Evolutionary conservation across 352 stramenopile genomes (phyloP).

Genomic region (Phytophthora aleatoria): DNA sequence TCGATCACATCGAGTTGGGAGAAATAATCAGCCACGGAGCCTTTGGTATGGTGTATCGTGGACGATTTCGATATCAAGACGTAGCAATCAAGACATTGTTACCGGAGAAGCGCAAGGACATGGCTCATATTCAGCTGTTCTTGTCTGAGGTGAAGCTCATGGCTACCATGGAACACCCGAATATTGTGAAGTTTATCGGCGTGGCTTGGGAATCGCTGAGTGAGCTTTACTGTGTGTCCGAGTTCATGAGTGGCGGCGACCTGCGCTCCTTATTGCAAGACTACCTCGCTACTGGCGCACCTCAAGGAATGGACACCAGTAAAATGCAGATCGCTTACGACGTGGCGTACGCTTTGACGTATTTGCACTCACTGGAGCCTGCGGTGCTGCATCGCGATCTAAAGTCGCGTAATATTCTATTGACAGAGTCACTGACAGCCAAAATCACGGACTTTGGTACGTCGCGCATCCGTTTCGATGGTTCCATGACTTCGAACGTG

Average conservation of each 20-base stretch:
- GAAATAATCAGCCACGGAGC: not conserved
- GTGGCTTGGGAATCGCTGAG: not conserved
- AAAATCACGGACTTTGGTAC: not conserved
- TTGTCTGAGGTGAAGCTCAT: constrained; percentile 1
- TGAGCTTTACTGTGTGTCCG: not conserved
- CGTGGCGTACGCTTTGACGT: constrained; percentile 14
- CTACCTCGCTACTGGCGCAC: not conserved
- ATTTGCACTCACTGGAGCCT: constrained; percentile 30
- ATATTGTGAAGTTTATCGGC: not conserved
- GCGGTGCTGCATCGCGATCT: constrained; percentile 48
- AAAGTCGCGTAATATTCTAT: not conserved
- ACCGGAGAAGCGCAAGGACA: not conserved
- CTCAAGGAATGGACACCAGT: not conserved
- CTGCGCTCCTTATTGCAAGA: not conserved
- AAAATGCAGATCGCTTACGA: constrained; percentile 1
- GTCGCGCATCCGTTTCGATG: not conserved
- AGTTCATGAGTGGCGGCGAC: not conserved
- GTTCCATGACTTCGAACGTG: not conserved
- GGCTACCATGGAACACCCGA: not conserved
- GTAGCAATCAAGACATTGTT: not conserved
- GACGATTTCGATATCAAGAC: not conserved
- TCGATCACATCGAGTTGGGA: constrained; percentile 1
- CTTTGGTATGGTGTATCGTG: not conserved
- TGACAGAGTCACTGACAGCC: not conserved
- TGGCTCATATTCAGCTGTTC: not conserved